phyloP scores from a whole-genome alignment of 2,329 filamentous ascomycete genomes.

The Rhexocercosporidium sp. region DNA sequence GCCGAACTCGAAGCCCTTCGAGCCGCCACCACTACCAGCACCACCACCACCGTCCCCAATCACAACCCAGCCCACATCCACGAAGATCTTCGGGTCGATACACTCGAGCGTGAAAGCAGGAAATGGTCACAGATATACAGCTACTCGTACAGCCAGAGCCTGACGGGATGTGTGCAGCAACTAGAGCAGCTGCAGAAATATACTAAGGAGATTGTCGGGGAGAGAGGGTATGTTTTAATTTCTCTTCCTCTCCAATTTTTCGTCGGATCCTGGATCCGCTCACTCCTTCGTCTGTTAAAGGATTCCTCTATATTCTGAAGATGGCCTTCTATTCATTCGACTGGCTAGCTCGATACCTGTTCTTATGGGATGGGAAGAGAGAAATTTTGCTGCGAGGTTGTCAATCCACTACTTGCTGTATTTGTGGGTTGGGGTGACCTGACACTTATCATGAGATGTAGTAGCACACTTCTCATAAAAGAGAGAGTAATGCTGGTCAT shows the following conservation, averaged over 20 bases:
- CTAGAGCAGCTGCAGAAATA: conserved; percentile 59
- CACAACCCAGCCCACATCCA: not conserved
- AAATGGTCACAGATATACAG: conserved; percentile 64
- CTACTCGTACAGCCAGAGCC: conserved; percentile 58
- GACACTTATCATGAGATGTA: no score
- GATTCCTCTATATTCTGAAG: no score
- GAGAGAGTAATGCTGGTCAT: not conserved
- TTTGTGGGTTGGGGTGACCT: no score
- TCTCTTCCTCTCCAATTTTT: no score
- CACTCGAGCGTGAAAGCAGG: conserved; percentile 37
- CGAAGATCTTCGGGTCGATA: conserved; percentile 2
- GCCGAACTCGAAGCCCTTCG: conserved; percentile 52
- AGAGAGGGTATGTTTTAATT: conserved; percentile 47
- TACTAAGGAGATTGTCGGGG: conserved; percentile 63
- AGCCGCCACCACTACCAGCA: conserved; percentile 7
- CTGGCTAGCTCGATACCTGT: no score
- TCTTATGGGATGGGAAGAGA: no score
- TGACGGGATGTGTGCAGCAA: conserved; percentile 58
- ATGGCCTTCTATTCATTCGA: no score
- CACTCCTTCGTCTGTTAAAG: not conserved
- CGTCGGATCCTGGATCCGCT: not conserved
- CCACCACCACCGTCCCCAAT: not conserved
- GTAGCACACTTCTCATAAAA: not conserved
- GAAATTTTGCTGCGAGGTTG: no score
- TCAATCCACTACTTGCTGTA: not conserved